Conservation (phyloP, 345 rosid species). For the Citrus reticulata region DNA sequence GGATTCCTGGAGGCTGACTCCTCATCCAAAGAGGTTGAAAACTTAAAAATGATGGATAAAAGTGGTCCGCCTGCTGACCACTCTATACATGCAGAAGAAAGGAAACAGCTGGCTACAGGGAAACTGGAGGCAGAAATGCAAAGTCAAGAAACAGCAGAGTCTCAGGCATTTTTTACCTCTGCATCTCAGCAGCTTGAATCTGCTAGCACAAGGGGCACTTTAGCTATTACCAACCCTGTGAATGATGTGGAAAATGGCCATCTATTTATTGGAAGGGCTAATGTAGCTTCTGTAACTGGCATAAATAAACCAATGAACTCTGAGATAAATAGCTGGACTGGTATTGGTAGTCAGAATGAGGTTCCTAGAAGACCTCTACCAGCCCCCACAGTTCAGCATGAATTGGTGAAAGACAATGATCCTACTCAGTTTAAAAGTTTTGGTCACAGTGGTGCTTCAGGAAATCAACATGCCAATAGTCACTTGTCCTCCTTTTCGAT, state of each 20-base stretch:
- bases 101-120: slow-evolving; percentile 37
- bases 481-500: slow-evolving; percentile 7
- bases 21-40: slow-evolving; percentile 39
- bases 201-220: slow-evolving; percentile 28
- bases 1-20: slow-evolving; percentile 46
- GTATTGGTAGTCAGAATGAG: slow-evolving; percentile 39
- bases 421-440: slow-evolving; percentile 31
- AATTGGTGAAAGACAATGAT: slow-evolving; percentile 27
- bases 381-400: slow-evolving; percentile 31
- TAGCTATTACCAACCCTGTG: slow-evolving; percentile 20
- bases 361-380: slow-evolving; percentile 30
- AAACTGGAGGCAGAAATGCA: slow-evolving; percentile 44
- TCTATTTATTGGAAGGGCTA: slow-evolving; percentile 32
- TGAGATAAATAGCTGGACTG: slow-evolving; percentile 45
- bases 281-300: slow-evolving; percentile 31
- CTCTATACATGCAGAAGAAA: slow-evolving; percentile 41
- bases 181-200: slow-evolving; percentile 38
- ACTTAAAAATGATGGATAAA: slow-evolving; percentile 44
- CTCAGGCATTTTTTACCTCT: slow-evolving; percentile 25
- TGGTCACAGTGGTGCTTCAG: slow-evolving; percentile 23
- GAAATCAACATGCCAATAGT: slow-evolving; percentile 19
- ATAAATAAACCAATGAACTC: slow-evolving; percentile 38
- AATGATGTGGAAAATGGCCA: slow-evolving; percentile 35
- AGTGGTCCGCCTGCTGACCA: slow-evolving; percentile 29
- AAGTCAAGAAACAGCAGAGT: slow-evolving; percentile 42